A percentile compares a stretch with the other conserved stretches of the same genome.
phyloP scores from a whole-genome alignment of 1,284 basidiomycete species.

The Amylostereum areolatum region DNA sequence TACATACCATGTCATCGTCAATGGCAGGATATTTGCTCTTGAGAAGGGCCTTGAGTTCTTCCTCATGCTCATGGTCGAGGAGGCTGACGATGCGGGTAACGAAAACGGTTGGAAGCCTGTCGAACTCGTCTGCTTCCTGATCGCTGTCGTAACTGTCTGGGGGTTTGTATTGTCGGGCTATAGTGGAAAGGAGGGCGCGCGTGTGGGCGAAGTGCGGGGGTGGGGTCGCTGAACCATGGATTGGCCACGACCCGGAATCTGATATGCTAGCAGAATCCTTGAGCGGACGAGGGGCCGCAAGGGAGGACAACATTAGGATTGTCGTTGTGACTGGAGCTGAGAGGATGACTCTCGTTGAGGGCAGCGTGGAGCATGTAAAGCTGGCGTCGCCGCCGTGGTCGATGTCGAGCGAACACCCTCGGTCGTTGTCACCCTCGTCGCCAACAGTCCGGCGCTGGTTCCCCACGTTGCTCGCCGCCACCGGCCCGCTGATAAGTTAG shows the following conservation, averaged over 20 bases:
- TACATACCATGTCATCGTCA: conserved; percentile 68
- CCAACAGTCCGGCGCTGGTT: not conserved
- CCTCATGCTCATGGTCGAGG: conserved; percentile 79
- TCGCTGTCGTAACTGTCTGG: conserved; percentile 49
- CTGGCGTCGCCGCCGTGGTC: conserved; percentile 3
- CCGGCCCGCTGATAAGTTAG: not conserved
- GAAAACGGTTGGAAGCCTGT: conserved; percentile 47
- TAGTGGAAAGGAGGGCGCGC: conserved; percentile 65
- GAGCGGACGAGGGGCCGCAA: conserved; percentile 12
- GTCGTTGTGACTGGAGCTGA: conserved; percentile 11
- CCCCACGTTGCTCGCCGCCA: not conserved
- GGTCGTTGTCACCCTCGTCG: no score
- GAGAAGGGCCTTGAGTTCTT: conserved; percentile 73
- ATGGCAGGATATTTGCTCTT: conserved; percentile 60
- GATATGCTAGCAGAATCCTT: conserved; percentile 12
- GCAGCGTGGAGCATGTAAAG: conserved; percentile 14
- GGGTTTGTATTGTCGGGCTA: conserved; percentile 65
- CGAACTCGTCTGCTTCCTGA: conserved; percentile 48
- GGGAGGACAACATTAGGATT: conserved; percentile 13
- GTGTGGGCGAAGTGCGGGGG: conserved; percentile 69
- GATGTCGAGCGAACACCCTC: not conserved
- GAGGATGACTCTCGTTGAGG: conserved; percentile 15
- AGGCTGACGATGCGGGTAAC: conserved; percentile 66
- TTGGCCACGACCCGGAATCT: conserved; percentile 10
- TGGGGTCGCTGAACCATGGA: conserved; percentile 6